Evolutionary conservation across 768 basidiomycete species (phyloP), one percentile per base, ranked within the genome.

Genomic region (Pleurotus salmoneostramineus): DNA sequence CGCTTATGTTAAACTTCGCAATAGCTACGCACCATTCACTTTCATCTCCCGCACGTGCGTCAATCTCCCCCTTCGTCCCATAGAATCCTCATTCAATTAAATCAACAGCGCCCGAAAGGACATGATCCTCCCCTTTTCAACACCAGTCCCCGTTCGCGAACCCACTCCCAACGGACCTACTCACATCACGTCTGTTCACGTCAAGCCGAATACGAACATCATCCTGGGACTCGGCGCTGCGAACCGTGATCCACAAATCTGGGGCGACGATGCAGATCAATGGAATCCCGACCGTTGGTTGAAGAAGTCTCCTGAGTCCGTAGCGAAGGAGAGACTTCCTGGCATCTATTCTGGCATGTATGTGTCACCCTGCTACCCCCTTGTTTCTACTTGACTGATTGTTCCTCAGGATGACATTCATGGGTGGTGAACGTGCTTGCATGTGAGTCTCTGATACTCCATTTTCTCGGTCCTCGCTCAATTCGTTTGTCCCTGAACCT

Each of bases 201-300:
- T 69, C 14, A 66, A 59, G 15, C 72, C 52, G 51, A 64, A 56
- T 57, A 72, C 67, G 15, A 66, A 61, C 21, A 66, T 71, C 14
- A 59, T 63, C 37, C 58, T 73, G 12, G 59, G 65, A 3, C 61
- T 72, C 32, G 52, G 68, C 8, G 69, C 66, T 12, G 65, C 66
- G 7, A 78, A 80, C 62, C 63, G 66, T 21, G 65, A 71, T 60
- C 67, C 69, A 12, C 67, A 62, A 2, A 60, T 75, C 1, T 80
- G 78, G 78, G 78, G 77, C 1, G 61, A 62, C 5, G 77, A 80
- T 59, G 69, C 74, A 2, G 37, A 68, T 7, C 72, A 74, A 54
- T 80, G 74, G 72, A 74, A 69, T 55, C 77, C 78, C 6, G 77
- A 78, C 55, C 68, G 77, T 36, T 80, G 75, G 75, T 62, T 77